These are phyloP conservation scores for Tephrocybe sp. DNA, from an alignment of 768 basidiomycete species.

Conservation along the genomic window DNA sequence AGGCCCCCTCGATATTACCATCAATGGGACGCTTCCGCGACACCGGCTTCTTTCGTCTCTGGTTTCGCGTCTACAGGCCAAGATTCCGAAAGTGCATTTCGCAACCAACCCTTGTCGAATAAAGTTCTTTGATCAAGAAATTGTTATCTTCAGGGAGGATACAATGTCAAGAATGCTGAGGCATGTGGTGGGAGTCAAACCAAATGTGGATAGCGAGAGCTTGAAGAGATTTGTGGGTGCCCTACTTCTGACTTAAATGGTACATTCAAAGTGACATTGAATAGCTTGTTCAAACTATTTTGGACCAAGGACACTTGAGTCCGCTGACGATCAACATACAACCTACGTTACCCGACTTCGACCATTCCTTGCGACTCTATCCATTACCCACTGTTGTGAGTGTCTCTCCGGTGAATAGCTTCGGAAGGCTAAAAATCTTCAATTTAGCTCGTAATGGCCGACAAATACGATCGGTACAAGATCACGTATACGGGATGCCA, in stretches of 20 bases:
- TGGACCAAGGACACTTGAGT: constrained; percentile 94
- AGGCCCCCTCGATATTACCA: constrained; percentile 86
- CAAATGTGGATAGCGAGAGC: constrained; percentile 71
- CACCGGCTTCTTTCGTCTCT: constrained; percentile 77
- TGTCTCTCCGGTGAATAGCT: not conserved
- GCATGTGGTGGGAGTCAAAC: constrained; percentile 87
- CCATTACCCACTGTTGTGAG: constrained; percentile 90
- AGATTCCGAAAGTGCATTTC: constrained; percentile 79
- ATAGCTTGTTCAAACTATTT: constrained; percentile 92
- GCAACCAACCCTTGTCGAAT: constrained; percentile 91
- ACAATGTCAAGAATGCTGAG: constrained; percentile 91
- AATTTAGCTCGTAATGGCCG: constrained; percentile 81
- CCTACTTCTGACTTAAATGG: not conserved
- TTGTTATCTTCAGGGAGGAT: constrained; percentile 92
- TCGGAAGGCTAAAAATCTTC: no score
- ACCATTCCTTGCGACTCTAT: constrained; percentile 89
- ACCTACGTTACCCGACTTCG: constrained; percentile 85
- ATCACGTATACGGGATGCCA: constrained; percentile 97
- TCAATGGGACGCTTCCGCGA: constrained; percentile 79
- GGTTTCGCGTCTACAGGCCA: constrained; percentile 60
- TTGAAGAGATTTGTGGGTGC: constrained; percentile 84
- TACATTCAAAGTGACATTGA: constrained; percentile 1
- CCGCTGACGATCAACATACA: constrained; percentile 84
- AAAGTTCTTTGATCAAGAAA: constrained; percentile 93
- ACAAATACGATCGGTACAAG: constrained; percentile 95